Conservation (phyloP, 208 protist species). For the Wallacemonas sp. region DNA sequence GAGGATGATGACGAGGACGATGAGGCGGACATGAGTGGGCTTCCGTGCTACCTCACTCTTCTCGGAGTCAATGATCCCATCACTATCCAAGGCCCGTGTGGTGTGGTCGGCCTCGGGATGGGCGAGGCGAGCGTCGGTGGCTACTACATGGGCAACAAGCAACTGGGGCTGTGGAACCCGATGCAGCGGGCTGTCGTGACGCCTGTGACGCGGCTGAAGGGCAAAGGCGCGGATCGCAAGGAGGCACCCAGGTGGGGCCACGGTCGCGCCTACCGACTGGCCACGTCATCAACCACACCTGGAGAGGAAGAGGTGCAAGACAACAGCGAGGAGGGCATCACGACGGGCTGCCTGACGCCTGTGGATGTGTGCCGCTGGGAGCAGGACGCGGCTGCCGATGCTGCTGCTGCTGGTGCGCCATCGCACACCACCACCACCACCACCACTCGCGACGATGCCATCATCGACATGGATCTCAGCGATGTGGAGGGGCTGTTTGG, state of each 20-base stretch:
- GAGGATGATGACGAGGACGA: constrained; percentile 4
- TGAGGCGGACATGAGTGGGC: background rate
- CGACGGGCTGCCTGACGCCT: constrained; percentile 4
- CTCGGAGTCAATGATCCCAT: constrained; percentile 47
- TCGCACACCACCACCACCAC: background rate
- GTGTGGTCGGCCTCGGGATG: constrained; percentile 64
- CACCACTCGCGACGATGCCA: constrained; percentile 28
- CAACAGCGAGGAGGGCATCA: background rate
- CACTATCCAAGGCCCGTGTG: constrained; percentile 77
- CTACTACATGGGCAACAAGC: constrained; percentile 72
- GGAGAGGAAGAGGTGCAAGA: background rate
- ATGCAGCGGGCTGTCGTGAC: constrained; percentile 52
- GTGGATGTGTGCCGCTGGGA: background rate
- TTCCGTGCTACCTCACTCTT: constrained; percentile 72
- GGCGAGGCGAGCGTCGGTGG: constrained; percentile 68
- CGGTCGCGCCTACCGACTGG: constrained; percentile 4
- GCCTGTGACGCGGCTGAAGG: constrained; percentile 51
- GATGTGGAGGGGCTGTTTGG: constrained; percentile 74
- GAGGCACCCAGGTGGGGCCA: constrained; percentile 27
- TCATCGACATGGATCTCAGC: constrained; percentile 20
- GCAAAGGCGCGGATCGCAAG: constrained; percentile 30
- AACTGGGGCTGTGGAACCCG: constrained; percentile 49
- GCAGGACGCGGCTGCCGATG: background rate
- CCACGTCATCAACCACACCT: background rate
- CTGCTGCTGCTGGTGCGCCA: too few relatives aligned